These are phyloP conservation scores for Cucurbita argyrosperma DNA, from an alignment of 306 rosid species.

Conservation along the genomic window DNA sequence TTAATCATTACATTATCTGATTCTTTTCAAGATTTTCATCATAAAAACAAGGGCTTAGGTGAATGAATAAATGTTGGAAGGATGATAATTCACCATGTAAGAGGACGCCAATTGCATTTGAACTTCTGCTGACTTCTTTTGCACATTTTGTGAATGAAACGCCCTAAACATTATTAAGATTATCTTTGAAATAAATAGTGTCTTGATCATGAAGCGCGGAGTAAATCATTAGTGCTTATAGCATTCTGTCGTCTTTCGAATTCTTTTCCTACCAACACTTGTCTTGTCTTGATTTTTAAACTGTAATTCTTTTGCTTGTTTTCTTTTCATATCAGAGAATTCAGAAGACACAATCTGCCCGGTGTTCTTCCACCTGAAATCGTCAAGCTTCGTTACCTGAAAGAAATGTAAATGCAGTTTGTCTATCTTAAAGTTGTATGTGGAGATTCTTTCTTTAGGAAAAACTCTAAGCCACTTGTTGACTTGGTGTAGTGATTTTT, in stretches of 20 bases:
- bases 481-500: conserved; percentile 38
- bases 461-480: not conserved
- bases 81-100: not conserved
- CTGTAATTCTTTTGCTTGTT: not conserved
- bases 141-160: not conserved
- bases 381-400: conserved; percentile 63
- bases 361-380: conserved; percentile 77
- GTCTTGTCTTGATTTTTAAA: not conserved
- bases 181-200: not conserved
- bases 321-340: conserved; percentile 16
- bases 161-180: not conserved
- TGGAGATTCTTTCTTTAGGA: not conserved
- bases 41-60: not conserved
- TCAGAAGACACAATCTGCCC: conserved; percentile 46
- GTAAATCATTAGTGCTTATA: not conserved
- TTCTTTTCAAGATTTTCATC: not conserved
- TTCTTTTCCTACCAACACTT: not conserved
- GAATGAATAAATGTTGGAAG: not conserved
- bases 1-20: not conserved
- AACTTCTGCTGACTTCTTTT: not conserved
- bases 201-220: not conserved
- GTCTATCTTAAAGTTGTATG: not conserved
- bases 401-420: conserved; percentile 37
- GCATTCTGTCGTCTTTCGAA: not conserved
- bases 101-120: not conserved